Evolutionary conservation across 2,329 filamentous ascomycete genomes (phyloP).

Genomic region (Sporothrix dimorphospora): DNA sequence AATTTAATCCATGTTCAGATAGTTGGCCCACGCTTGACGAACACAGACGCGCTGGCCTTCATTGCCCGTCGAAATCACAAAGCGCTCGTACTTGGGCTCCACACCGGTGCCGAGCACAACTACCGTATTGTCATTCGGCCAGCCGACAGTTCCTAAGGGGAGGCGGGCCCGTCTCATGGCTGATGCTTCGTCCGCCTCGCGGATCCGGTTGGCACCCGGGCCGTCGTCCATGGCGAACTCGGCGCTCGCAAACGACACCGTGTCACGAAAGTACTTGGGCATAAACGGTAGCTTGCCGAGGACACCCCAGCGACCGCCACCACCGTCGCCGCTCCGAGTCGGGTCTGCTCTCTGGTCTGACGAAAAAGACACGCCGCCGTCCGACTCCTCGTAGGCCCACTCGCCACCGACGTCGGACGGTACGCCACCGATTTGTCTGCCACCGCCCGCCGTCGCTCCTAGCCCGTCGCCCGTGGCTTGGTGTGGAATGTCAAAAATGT

Average conservation of each 20-base stretch:
- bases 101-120: conserved; percentile 77
- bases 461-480: conserved; percentile 35
- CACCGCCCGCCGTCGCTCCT: neutral
- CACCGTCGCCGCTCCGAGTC: conserved; percentile 34
- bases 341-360: conserved; percentile 29
- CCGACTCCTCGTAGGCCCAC: conserved; percentile 33
- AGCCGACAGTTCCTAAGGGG: conserved; percentile 83
- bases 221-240: conserved; percentile 81
- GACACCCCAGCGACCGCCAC: conserved; percentile 80
- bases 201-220: conserved; percentile 39
- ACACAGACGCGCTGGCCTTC: conserved; percentile 69
- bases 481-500: conserved; percentile 84
- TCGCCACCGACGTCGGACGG: conserved; percentile 29
- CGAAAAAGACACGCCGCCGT: conserved; percentile 26
- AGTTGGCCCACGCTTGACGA: conserved; percentile 81
- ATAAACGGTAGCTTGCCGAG: conserved; percentile 81
- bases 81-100: conserved; percentile 87
- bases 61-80: conserved; percentile 68
- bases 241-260: conserved; percentile 80
- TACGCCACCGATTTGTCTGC: neutral
- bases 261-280: conserved; percentile 84
- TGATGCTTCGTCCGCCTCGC: conserved; percentile 42
- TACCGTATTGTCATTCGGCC: conserved; percentile 74
- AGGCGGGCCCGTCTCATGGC: conserved; percentile 60
- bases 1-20: conserved; percentile 49